Evolutionary conservation across 2,329 filamentous ascomycete genomes (phyloP).

Genomic region (Claviceps pazoutovae): DNA sequence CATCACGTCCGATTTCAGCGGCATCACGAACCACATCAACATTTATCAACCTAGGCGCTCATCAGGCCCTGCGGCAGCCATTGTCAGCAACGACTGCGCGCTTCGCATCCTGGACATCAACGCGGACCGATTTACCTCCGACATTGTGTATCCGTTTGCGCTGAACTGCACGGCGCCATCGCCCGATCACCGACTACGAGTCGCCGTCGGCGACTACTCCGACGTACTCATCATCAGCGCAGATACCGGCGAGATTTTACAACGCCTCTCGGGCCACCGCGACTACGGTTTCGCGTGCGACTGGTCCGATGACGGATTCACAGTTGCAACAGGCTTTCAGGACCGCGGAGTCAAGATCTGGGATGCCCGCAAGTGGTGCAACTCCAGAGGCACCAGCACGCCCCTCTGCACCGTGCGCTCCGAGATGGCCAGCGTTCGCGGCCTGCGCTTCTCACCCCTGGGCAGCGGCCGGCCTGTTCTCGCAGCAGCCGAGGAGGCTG

Average conservation of each 20-base stretch:
- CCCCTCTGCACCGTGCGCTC: slow-evolving; percentile 43
- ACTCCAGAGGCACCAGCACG: slow-evolving; percentile 31
- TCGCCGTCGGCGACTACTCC: slow-evolving; percentile 56
- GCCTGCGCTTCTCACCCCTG: slow-evolving; percentile 56
- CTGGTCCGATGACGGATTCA: slow-evolving; percentile 66
- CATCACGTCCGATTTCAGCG: slow-evolving; percentile 33
- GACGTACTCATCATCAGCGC: slow-evolving; percentile 56
- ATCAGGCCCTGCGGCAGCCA: slow-evolving; percentile 38
- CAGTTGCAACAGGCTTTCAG: slow-evolving; percentile 64
- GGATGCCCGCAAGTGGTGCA: slow-evolving; percentile 58
- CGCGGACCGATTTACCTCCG: slow-evolving; percentile 43
- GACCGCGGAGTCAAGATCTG: slow-evolving; percentile 61
- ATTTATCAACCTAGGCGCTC: slow-evolving; percentile 40
- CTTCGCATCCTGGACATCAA: slow-evolving; percentile 45
- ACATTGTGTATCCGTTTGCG: slow-evolving; percentile 40
- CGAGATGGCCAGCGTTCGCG: slow-evolving; percentile 55
- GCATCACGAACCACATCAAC: slow-evolving; percentile 53
- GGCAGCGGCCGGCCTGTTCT: slow-evolving; percentile 54
- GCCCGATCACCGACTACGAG: slow-evolving; percentile 55
- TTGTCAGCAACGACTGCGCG: slow-evolving; percentile 47
- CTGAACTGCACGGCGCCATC: slow-evolving; percentile 64
- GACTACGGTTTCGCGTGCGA: slow-evolving; percentile 67
- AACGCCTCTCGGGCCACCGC: slow-evolving; percentile 47
- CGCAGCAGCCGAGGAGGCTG: slow-evolving; percentile 62
- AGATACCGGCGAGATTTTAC: slow-evolving; percentile 45